phyloP scores from a whole-genome alignment of 2,329 filamentous ascomycete species.

The Grosmannia penicillata region DNA sequence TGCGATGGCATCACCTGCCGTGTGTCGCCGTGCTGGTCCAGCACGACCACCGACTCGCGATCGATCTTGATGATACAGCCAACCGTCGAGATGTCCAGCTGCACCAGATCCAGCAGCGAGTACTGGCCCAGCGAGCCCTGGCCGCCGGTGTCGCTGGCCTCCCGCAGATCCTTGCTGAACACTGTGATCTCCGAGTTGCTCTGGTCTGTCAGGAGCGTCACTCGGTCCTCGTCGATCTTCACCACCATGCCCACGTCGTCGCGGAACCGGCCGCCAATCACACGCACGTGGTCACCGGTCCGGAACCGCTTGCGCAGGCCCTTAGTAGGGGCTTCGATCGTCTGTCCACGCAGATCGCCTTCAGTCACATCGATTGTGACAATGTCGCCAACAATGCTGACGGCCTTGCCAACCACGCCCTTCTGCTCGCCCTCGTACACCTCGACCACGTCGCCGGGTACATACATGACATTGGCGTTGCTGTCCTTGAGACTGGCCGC shows the following conservation, averaged over 20 bases:
- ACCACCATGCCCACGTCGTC: conserved; percentile 97
- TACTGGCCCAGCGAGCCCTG: conserved; percentile 76
- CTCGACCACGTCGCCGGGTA: conserved; percentile 91
- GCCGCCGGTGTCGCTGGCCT: conserved; percentile 83
- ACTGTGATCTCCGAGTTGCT: conserved; percentile 90
- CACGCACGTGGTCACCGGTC: conserved; percentile 94
- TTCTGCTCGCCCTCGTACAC: conserved; percentile 92
- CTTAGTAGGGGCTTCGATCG: conserved; percentile 84
- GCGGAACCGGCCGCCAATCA: conserved; percentile 85
- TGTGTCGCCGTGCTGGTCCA: conserved; percentile 79
- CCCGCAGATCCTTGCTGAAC: conserved; percentile 90
- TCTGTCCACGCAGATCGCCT: conserved; percentile 67
- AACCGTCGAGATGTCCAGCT: conserved; percentile 83
- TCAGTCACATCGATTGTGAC: conserved; percentile 76
- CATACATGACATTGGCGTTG: conserved; percentile 67
- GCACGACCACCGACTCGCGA: conserved; percentile 73
- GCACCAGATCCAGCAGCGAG: conserved; percentile 83
- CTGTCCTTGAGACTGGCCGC: conserved; percentile 80
- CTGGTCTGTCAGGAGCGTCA: conserved; percentile 86
- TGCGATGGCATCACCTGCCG: conserved; percentile 79
- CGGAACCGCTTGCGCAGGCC: conserved; percentile 85
- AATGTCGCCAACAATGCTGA: conserved; percentile 80
- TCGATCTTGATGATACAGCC: conserved; percentile 92
- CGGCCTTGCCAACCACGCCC: conserved; percentile 73
- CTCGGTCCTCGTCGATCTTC: conserved; percentile 78